Percentiles rank a stretch among this genome's conserved stretches.
Conservation (phyloP, 805 yeast genomes). For the Vanderwaltozyma tropicalis region DNA sequence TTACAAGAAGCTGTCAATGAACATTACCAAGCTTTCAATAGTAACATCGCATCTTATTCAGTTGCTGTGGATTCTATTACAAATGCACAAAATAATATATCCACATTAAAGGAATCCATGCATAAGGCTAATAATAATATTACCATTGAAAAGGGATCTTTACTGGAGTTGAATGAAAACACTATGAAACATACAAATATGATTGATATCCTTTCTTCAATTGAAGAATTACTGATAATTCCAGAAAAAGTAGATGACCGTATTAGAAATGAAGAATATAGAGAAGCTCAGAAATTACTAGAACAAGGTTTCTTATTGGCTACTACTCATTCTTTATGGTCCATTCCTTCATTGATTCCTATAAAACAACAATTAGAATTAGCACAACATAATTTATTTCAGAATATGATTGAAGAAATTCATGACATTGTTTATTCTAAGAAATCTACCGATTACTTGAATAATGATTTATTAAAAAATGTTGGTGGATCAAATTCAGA, state of each 20-base stretch:
- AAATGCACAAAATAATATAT: slow-evolving; percentile 52
- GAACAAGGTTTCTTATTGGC: slow-evolving; percentile 36
- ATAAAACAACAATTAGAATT: slow-evolving; percentile 42
- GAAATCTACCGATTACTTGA: slow-evolving; percentile 10
- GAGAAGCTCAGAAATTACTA: slow-evolving; percentile 51
- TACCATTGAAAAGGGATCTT: slow-evolving; percentile 42
- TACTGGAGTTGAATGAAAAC: slow-evolving; percentile 55
- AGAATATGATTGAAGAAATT: slow-evolving; percentile 66
- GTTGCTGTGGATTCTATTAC: slow-evolving; percentile 52
- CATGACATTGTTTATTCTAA: slow-evolving; percentile 58
- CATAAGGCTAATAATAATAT: slow-evolving; percentile 37
- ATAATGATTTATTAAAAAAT: slow-evolving; percentile 18
- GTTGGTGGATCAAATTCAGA: slow-evolving; percentile 17
- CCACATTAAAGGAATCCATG: slow-evolving; percentile 35
- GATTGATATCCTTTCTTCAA: slow-evolving; percentile 58
- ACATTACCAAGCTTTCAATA: slow-evolving; percentile 75
- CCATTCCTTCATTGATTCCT: slow-evolving; percentile 42
- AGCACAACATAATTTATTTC: slow-evolving; percentile 54
- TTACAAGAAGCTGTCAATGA: slow-evolving; percentile 66
- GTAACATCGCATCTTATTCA: slow-evolving; percentile 76
- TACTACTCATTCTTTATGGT: slow-evolving; percentile 45
- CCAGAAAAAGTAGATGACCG: slow-evolving; percentile 57
- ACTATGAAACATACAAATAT: slow-evolving; percentile 54
- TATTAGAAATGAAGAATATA: slow-evolving; percentile 61
- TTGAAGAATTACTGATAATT: slow-evolving; percentile 47